Evolutionary conservation across 2,329 filamentous ascomycete species (phyloP), one percentile per base, ranked within the genome.

Genomic region (Cryphonectria nitschkei): DNA sequence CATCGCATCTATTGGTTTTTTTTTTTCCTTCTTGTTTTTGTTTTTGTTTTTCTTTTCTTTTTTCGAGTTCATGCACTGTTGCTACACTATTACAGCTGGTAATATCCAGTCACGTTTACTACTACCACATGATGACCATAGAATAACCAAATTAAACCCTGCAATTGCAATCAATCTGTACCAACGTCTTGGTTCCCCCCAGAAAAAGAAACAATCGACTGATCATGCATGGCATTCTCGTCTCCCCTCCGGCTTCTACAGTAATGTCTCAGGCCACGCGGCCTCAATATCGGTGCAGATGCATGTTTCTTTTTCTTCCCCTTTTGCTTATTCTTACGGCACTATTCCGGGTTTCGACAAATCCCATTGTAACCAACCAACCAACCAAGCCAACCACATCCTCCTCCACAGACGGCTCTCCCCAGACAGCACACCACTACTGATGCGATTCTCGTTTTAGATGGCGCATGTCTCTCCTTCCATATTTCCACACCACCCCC

Each of bases 201-300:
- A 26, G 26, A 26, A 26, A 26, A 26, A 26, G 26, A 26, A 34
- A 46, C 7, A 46, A 50, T 50, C 46, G 46, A 50, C 46, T 50
- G 46, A 50, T 50, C 46, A 50, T 50, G 46, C 46, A 50, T 16
- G n/a, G 46, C 46, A 50, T 16, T 14, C 14, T 22, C 8, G 7
- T 22, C 22, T 50, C 22, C 2, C 46, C 22, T 50, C 46, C 52
- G 52, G n/a, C 11, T 14, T 16, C 52, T 56, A 56, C 52, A n/a
- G 52, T 14, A 16, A 56, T 56, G 52, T 56, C 52, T 56, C 52
- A 56, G 52, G 13, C n/a, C n/a, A 56, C 52, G n/a, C 52, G 52
- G n/a, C 52, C 46, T 50, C 46, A 50, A 50, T 50, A 50, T 50
- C 46, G 46, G 22, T 8, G 11, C 7, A n/a, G 22, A n/a, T 50